phyloP scores from a whole-genome alignment of 331 rosid species.

The Stylosanthes scabra region DNA sequence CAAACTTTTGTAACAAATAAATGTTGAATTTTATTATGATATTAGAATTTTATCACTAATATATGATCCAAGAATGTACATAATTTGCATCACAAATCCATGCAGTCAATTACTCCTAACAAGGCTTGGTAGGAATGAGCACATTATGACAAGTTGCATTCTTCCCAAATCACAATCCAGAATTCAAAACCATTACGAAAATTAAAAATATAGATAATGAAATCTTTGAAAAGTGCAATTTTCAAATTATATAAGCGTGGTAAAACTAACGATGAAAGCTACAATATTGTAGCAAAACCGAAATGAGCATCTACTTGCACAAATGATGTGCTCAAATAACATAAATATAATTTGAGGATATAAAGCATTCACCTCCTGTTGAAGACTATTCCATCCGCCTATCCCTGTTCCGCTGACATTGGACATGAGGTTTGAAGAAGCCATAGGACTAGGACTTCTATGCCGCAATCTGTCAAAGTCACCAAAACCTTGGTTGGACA shows the following conservation, averaged over 20 bases:
- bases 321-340: constrained; percentile 22
- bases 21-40: background rate
- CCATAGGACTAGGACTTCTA: constrained; percentile 99
- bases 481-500: constrained; percentile 97
- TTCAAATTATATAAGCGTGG: constrained; percentile 7
- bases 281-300: constrained; percentile 7
- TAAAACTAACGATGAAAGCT: background rate
- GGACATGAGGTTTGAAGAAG: constrained; percentile 87
- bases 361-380: constrained; percentile 72
- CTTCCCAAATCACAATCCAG: constrained; percentile 26
- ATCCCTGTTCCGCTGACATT: constrained; percentile 81
- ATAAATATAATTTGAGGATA: constrained; percentile 34
- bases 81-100: background rate
- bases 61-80: constrained; percentile 16
- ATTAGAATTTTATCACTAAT: background rate
- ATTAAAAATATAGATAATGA: constrained; percentile 3
- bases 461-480: constrained; percentile 96
- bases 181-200: background rate
- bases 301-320: constrained; percentile 1
- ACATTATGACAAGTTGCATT: background rate
- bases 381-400: constrained; percentile 91
- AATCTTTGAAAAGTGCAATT: background rate
- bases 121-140: constrained; percentile 9
- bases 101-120: constrained; percentile 5
- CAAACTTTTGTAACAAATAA: constrained; percentile 1